phyloP scores from a whole-genome alignment of 1,284 basidiomycete genomes.

The Puccinia polysora region DNA sequence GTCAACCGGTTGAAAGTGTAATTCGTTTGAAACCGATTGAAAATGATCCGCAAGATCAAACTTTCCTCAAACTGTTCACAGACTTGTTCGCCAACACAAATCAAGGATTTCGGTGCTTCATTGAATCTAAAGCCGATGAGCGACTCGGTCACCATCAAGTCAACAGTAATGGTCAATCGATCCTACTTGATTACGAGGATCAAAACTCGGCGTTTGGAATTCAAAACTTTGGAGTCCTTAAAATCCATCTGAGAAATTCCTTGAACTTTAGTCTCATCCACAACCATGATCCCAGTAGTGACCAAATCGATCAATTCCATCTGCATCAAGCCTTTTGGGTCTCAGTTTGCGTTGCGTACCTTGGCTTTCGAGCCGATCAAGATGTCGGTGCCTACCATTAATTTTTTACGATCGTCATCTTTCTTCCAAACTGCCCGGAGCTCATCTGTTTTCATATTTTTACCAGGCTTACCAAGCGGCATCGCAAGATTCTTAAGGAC shows the following conservation, averaged over 20 bases:
- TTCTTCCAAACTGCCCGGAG: too few species aligned
- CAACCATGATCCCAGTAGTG: background rate
- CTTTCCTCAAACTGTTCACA: slow-evolving; percentile 10
- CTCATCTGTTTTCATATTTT: too few species aligned
- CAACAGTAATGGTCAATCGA: background rate
- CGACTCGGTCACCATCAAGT: background rate
- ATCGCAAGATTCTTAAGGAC: too few species aligned
- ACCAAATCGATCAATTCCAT: background rate
- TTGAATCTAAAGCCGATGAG: background rate
- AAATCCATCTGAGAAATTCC: background rate
- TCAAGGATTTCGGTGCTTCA: slow-evolving; percentile 10
- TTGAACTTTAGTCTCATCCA: background rate
- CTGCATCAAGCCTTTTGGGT: slow-evolving; percentile 29
- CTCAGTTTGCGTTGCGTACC: slow-evolving; percentile 18
- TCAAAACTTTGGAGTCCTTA: slow-evolving; percentile 8
- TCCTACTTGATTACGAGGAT: slow-evolving; percentile 20
- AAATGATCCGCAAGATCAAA: background rate
- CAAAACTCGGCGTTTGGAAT: slow-evolving; percentile 26
- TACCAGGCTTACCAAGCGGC: too few species aligned
- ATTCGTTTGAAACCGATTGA: slow-evolving; percentile 1
- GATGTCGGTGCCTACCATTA: slow-evolving; percentile 5
- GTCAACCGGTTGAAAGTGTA: background rate
- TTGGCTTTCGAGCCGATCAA: slow-evolving; percentile 26
- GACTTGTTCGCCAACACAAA: slow-evolving; percentile 14
- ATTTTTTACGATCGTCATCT: too few species aligned